Evolutionary conservation across 345 rosid species (phyloP).

Genomic region (Lagerstroemia speciosa): DNA sequence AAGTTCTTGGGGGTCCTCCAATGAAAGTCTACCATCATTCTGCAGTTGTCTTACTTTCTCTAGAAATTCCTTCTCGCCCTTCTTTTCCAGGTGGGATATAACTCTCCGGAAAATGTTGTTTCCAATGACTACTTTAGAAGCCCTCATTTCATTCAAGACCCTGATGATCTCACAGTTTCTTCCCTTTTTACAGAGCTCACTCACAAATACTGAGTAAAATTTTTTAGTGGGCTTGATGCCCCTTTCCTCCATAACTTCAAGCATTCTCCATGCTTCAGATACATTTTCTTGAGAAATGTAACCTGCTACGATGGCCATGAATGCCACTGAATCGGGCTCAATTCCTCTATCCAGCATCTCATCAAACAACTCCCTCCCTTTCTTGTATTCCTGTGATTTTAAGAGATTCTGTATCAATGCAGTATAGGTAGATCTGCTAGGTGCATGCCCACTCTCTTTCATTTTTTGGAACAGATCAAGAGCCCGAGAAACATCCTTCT

Average conservation of each 20-base stretch:
- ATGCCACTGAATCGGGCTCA: conserved; percentile 44
- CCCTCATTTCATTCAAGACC: conserved; percentile 47
- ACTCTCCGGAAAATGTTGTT: conserved; percentile 45
- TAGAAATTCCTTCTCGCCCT: conserved; percentile 39
- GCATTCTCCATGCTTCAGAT: conserved; percentile 66
- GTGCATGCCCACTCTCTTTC: conserved; percentile 43
- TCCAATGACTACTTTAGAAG: conserved; percentile 35
- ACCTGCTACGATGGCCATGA: conserved; percentile 61
- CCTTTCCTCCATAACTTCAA: conserved; percentile 42
- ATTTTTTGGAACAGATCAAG: conserved; percentile 40
- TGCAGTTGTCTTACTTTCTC: conserved; percentile 45
- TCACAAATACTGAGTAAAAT: conserved; percentile 44
- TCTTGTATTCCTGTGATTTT: conserved; percentile 36
- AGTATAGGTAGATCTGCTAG: conserved; percentile 46
- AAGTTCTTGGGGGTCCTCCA: background rate
- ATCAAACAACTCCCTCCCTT: conserved; percentile 44
- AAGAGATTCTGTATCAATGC: conserved; percentile 63
- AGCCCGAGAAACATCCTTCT: conserved; percentile 47
- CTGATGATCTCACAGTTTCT: conserved; percentile 41
- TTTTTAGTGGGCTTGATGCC: conserved; percentile 49
- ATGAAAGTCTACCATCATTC: conserved; percentile 15
- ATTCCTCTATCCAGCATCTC: conserved; percentile 61
- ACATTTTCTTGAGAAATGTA: conserved; percentile 40
- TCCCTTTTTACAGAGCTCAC: conserved; percentile 57
- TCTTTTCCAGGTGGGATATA: conserved; percentile 49